phyloP scores from a whole-genome alignment of 2,329 filamentous ascomycete species.

The Alternaria ethzedia region DNA sequence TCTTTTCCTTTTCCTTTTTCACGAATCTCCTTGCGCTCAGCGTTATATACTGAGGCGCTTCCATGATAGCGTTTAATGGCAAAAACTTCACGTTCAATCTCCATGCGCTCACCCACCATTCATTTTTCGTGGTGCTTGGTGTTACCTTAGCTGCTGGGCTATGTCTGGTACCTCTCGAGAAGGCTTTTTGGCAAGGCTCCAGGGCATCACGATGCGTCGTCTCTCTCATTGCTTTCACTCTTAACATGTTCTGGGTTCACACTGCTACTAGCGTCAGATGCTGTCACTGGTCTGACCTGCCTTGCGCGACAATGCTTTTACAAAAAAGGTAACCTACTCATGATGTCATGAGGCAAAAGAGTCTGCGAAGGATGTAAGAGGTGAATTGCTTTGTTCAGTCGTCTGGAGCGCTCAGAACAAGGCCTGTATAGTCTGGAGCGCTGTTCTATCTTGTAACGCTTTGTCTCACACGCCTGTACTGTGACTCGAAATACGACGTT shows the following conservation, averaged over 20 bases:
- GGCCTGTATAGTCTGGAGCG: neutral
- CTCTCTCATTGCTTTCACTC: neutral
- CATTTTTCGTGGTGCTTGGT: neutral
- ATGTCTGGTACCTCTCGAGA: neutral
- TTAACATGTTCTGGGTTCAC: neutral
- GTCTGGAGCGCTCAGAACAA: neutral
- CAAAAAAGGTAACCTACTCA: neutral
- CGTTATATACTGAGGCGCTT: neutral
- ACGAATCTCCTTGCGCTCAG: neutral
- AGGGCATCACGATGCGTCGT: neutral
- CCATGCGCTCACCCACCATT: neutral
- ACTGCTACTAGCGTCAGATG: neutral
- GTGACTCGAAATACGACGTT: neutral
- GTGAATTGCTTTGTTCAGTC: neutral
- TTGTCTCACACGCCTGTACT: conserved; percentile 1
- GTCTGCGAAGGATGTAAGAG: too few species aligned
- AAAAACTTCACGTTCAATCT: neutral
- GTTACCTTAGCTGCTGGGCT: neutral
- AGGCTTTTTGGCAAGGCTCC: neutral
- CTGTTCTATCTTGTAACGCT: neutral
- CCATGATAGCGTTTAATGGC: neutral
- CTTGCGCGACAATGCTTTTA: neutral
- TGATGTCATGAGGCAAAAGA: neutral
- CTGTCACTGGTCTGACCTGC: neutral
- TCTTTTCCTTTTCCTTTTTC: neutral